These are phyloP conservation scores for Saturnispora ahearnii DNA, from an alignment of 805 yeast genomes.

Conservation along the genomic window DNA sequence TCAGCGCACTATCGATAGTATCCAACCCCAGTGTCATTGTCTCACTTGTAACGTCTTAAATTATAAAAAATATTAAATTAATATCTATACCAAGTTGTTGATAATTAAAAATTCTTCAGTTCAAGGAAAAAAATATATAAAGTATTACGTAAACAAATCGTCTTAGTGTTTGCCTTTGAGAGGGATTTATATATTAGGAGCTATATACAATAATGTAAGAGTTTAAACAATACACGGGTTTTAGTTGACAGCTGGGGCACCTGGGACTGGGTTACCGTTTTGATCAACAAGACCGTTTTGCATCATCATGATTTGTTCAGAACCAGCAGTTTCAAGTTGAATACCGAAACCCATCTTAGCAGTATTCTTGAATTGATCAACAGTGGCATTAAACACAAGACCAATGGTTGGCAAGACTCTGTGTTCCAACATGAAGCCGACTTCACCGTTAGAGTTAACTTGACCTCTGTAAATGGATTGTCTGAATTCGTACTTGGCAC, in stretches of 20 bases:
- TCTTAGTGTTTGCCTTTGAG: background rate
- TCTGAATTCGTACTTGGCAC: constrained; percentile 97
- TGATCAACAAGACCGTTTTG: constrained; percentile 79
- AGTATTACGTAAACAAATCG: background rate
- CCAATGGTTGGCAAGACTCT: constrained; percentile 88
- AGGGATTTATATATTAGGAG: background rate
- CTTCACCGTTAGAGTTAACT: constrained; percentile 84
- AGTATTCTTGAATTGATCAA: constrained; percentile 74
- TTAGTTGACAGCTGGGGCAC: constrained; percentile 43
- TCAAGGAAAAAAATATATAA: too few species aligned
- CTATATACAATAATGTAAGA: constrained; percentile 3
- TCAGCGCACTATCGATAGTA: background rate
- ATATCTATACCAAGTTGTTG: too few species aligned
- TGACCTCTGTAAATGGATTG: constrained; percentile 94
- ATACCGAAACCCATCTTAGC: constrained; percentile 88
- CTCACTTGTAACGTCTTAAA: background rate
- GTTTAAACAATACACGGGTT: background rate
- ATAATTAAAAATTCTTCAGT: too few species aligned
- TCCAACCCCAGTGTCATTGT: constrained; percentile 1
- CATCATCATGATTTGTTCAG: constrained; percentile 86
- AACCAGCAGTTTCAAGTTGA: constrained; percentile 92
- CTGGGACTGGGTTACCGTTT: constrained; percentile 79
- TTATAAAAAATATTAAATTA: background rate
- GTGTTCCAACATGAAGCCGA: constrained; percentile 84
- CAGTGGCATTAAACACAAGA: constrained; percentile 77